A percentile compares a stretch with the other conserved stretches of the same genome.
phyloP scores from a whole-genome alignment of 208 protist species.

The Acanthamoeba lenticulata region DNA sequence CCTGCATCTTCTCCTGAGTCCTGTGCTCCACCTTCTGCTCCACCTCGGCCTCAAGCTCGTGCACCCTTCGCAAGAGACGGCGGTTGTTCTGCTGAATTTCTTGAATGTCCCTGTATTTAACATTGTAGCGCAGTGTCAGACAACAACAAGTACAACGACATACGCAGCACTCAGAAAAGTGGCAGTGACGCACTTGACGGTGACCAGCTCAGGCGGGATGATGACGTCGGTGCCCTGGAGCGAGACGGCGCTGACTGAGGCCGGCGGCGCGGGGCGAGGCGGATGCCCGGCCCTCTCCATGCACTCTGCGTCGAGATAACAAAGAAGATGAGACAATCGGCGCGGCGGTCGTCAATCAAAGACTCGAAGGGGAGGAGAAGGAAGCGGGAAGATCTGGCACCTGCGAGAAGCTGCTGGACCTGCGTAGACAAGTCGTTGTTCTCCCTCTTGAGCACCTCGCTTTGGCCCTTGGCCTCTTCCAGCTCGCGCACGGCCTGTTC shows the following conservation, averaged over 20 bases:
- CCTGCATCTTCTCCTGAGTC: conserved; percentile 29
- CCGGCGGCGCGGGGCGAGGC: neutral
- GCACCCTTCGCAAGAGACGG: neutral
- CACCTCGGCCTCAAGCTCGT: neutral
- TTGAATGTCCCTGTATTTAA: conserved; percentile 41
- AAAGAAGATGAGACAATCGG: too few relatives aligned
- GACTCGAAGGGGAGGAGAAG: neutral
- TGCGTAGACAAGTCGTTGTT: conserved; percentile 38
- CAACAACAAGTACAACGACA: too few relatives aligned
- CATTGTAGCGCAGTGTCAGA: too few relatives aligned
- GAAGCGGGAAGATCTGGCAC: neutral
- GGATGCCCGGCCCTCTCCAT: neutral
- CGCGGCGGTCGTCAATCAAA: neutral
- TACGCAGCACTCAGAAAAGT: neutral
- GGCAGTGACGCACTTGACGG: neutral
- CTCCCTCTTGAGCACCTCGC: neutral
- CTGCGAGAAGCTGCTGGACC: conserved; percentile 20
- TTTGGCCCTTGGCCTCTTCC: neutral
- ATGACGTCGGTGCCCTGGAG: neutral
- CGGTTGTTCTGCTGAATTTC: conserved; percentile 26
- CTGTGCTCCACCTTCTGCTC: neutral
- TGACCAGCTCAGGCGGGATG: neutral
- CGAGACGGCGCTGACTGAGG: neutral
- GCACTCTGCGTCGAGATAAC: neutral
- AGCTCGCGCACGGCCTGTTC: neutral